Base-by-base conservation (phyloP, 1,284 basidiomycete species). In the Ceratobasidium sp. region DNA sequence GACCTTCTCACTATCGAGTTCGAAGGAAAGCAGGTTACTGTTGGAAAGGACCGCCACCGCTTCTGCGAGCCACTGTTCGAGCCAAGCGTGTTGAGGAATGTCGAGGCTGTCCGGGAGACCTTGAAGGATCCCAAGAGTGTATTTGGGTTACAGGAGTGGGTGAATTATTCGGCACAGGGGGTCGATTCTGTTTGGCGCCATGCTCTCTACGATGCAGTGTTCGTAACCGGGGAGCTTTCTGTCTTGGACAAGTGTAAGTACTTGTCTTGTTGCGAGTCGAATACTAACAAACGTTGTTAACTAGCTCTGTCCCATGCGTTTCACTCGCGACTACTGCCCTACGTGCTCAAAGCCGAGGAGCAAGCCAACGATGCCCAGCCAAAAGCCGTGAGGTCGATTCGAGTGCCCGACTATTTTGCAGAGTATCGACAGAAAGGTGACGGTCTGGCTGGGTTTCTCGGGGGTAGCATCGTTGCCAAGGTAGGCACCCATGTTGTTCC, bases 51-150 rank as follows among this genome's bases (percentile, higher is more conserved):
- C 78, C 86, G 95, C 61, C 95, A 98, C 84, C 87, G 93, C 51
- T 91, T 96, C 81, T 94, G 93, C 80, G 96, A 98, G 80, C 94
- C 95, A 9, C 84, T 98, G 41, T 94, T 96, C 77, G 90, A 95
- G 75, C 77, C 78, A 37, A 77, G 62, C 29, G 62, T 51, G 48
- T 64, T 73, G 48, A 72, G 58, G 34, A 75, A 76, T 37, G 39
- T 69, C 19, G 46, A 72, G 19, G 77, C 77, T 0, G 74, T 80
- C 11, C 78, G 79, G 65, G 81, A 80, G 48, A 74, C 76, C 19
- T 29, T 65, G 54, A 76, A 73, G 51, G 59, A 76, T 27, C 71
- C 53, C 22, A 73, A 68, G 41, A 56, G 56, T 31, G 54, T 76
- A 0, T 77, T 86, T 54, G 83, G 91, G 5, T 77, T 93, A 73